A percentile compares a stretch with the other conserved stretches of the same genome.
These are phyloP conservation scores for Rehmannia glutinosa DNA, from an alignment of 257 asterid genomes.

Conservation along the genomic window DNA sequence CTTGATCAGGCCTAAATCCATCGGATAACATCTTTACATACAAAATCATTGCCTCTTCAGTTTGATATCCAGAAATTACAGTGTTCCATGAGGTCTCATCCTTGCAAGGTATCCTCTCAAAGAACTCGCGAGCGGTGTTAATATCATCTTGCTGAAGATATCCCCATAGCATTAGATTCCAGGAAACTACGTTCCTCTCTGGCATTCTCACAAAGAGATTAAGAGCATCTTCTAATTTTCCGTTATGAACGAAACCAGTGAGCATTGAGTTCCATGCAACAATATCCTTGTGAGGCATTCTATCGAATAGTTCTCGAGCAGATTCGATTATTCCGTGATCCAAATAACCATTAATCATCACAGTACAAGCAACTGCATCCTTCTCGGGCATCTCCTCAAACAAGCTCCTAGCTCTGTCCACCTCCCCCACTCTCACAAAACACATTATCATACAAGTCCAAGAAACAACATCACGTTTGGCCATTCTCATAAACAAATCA, in stretches of 20 bases:
- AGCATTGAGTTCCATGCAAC: conserved; percentile 78
- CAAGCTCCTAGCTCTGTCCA: conserved; percentile 47
- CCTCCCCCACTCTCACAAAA: conserved; percentile 46
- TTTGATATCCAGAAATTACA: conserved; percentile 44
- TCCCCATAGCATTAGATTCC: conserved; percentile 61
- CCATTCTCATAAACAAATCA: conserved; percentile 46
- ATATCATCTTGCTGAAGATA: conserved; percentile 46
- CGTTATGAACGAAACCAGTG: conserved; percentile 44
- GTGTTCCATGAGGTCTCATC: conserved; percentile 66
- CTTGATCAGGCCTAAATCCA: conserved; percentile 44
- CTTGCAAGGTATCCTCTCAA: conserved; percentile 49
- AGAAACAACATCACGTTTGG: conserved; percentile 48
- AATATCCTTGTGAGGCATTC: conserved; percentile 55
- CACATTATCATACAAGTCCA: conserved; percentile 72
- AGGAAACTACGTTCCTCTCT: conserved; percentile 44
- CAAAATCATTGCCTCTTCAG: conserved; percentile 44
- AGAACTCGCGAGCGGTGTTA: conserved; percentile 35
- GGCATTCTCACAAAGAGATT: conserved; percentile 50
- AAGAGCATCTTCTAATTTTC: conserved; percentile 41
- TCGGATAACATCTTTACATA: conserved; percentile 36
- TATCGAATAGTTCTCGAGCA: conserved; percentile 49
- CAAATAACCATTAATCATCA: conserved; percentile 67
- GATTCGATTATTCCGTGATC: conserved; percentile 35
- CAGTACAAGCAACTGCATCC: conserved; percentile 81
- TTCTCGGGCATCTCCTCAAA: conserved; percentile 64